Evolutionary conservation across 2,329 filamentous ascomycete species (phyloP).

Genomic region (Cercospora sp.): DNA sequence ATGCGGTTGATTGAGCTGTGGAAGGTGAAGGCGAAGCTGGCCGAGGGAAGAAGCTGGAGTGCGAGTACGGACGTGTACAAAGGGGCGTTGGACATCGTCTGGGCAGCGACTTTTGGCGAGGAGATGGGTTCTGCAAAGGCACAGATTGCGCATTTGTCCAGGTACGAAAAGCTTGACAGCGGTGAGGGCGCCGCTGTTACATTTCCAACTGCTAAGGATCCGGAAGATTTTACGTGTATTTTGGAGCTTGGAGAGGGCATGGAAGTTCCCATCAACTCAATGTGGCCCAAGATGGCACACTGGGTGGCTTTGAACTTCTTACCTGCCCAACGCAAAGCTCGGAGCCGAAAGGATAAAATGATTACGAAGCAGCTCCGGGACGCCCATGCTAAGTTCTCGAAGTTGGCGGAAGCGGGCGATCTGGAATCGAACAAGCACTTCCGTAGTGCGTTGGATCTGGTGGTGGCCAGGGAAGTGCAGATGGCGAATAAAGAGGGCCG

Average conservation of each 20-base stretch:
- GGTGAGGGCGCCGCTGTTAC: slow-evolving; percentile 15
- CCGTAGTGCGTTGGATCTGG: slow-evolving; percentile 38
- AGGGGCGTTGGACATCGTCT: slow-evolving; percentile 44
- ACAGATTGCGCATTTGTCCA: slow-evolving; percentile 17
- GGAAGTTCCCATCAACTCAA: slow-evolving; percentile 26
- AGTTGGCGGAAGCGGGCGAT: slow-evolving; percentile 32
- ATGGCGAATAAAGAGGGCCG: slow-evolving; percentile 40
- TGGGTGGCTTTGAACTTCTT: slow-evolving; percentile 25
- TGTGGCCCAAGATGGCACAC: slow-evolving; percentile 31
- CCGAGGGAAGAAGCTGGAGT: slow-evolving; percentile 38
- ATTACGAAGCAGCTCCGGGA: slow-evolving; percentile 39
- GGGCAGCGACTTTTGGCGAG: slow-evolving; percentile 42
- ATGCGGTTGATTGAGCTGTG: slow-evolving; percentile 37
- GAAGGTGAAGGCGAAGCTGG: slow-evolving; percentile 35
- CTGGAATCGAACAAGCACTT: slow-evolving; percentile 30
- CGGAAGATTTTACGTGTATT: slow-evolving; percentile 28
- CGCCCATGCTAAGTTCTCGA: slow-evolving; percentile 31
- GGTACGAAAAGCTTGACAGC: slow-evolving; percentile 6
- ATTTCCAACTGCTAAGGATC: slow-evolving; percentile 27
- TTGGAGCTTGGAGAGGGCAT: slow-evolving; percentile 27
- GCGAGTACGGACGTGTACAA: slow-evolving; percentile 40
- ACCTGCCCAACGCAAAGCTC: slow-evolving; percentile 16
- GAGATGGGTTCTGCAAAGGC: slow-evolving; percentile 35
- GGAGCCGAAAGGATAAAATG: slow-evolving; percentile 36
- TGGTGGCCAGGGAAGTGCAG: slow-evolving; percentile 39